Conservation (phyloP, 257 asterid species). For the Agastache rugosa region DNA sequence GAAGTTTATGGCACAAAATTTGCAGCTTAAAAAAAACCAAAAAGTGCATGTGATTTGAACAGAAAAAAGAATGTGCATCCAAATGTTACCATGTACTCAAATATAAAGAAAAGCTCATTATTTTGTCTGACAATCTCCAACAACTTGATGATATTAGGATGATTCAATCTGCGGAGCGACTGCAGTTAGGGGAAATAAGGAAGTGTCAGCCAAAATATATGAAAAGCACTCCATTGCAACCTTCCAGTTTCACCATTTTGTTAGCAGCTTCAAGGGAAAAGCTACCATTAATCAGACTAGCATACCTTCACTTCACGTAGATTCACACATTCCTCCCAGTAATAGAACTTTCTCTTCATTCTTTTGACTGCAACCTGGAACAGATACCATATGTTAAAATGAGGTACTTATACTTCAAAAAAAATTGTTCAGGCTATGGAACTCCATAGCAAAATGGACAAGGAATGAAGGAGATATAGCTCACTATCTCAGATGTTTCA, state of each 20-base stretch:
- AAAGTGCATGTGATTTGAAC: not conserved
- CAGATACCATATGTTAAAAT: conserved; percentile 30
- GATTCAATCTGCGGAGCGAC: conserved; percentile 86
- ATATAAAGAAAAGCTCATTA: conserved; percentile 91
- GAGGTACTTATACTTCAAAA: not conserved
- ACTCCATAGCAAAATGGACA: conserved; percentile 24
- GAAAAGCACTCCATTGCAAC: conserved; percentile 4
- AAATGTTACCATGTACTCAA: conserved; percentile 86
- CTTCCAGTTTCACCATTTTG: conserved; percentile 19
- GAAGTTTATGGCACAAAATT: not conserved
- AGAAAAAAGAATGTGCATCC: conserved; percentile 20
- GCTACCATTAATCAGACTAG: conserved; percentile 14
- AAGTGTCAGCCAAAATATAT: conserved; percentile 32
- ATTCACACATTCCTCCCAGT: conserved; percentile 89
- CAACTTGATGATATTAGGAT: conserved; percentile 88
- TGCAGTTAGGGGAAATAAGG: conserved; percentile 43
- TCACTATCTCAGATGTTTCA: conserved; percentile 85
- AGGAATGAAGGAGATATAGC: conserved; percentile 32
- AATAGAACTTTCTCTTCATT: conserved; percentile 89
- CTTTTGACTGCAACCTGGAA: conserved; percentile 92
- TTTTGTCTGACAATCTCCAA: conserved; percentile 92
- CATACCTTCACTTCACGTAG: conserved; percentile 90
- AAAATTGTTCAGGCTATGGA: not conserved
- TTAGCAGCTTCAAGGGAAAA: conserved; percentile 30
- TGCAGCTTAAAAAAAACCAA: not conserved